Evolutionary conservation across 805 yeast species (phyloP).

Genomic region (Saturnispora mendoncae): DNA sequence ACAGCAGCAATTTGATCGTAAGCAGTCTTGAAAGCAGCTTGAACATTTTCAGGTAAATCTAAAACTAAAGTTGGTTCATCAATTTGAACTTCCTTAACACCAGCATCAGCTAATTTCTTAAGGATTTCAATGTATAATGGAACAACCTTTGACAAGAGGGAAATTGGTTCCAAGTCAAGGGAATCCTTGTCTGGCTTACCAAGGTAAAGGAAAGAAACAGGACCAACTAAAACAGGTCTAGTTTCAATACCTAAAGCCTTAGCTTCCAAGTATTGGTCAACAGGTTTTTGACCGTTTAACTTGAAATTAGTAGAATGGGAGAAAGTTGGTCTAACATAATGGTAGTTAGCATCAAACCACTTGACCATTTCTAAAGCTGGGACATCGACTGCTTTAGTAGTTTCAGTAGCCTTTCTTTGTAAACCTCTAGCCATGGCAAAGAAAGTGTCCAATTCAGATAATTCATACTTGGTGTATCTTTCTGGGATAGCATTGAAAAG

Average conservation of each 20-base stretch:
- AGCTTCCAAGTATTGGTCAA: conserved; percentile 96
- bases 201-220: conserved; percentile 85
- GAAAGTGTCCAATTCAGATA: conserved; percentile 81
- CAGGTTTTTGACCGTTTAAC: conserved; percentile 93
- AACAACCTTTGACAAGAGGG: conserved; percentile 77
- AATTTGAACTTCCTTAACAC: conserved; percentile 90
- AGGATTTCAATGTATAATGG: conserved; percentile 91
- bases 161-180: conserved; percentile 85
- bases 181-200: conserved; percentile 99
- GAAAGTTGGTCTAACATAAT: conserved; percentile 98
- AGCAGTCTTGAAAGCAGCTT: conserved; percentile 84
- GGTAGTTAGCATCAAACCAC: conserved; percentile 99
- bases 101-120: conserved; percentile 82
- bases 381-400: conserved; percentile 87
- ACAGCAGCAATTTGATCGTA: conserved; percentile 64
- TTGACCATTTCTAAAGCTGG: conserved; percentile 99
- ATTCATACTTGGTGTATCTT: conserved; percentile 86
- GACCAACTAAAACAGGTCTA: conserved; percentile 96
- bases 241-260: conserved; percentile 93
- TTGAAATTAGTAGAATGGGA: conserved; percentile 91
- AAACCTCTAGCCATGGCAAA: conserved; percentile 99
- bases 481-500: conserved; percentile 95
- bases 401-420: conserved; percentile 89
- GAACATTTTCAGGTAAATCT: conserved; percentile 78
- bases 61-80: conserved; percentile 96